phyloP scores from a whole-genome alignment of 2,329 filamentous ascomycete species.

The Cladophialophora carrionii region DNA sequence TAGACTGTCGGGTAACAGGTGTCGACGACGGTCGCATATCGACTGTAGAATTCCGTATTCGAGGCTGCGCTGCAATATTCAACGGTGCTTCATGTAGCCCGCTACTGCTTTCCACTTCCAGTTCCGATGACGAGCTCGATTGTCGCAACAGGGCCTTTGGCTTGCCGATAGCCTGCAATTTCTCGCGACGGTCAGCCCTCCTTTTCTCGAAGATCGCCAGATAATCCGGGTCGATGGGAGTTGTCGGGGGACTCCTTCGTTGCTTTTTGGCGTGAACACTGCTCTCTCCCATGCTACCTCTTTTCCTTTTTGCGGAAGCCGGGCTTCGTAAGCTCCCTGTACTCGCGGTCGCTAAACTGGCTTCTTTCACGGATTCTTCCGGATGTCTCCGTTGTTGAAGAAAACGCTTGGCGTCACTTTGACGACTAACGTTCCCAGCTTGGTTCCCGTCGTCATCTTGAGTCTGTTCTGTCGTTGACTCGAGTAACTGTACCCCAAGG shows the following conservation, averaged over 20 bases:
- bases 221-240: background rate
- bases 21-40: conserved; percentile 15
- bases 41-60: background rate
- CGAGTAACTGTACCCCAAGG: background rate
- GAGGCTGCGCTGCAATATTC: background rate
- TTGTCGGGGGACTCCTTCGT: background rate
- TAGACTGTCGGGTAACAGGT: conserved; percentile 21
- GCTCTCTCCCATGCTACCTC: background rate
- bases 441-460: background rate
- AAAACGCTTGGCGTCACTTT: background rate
- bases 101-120: background rate
- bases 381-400: background rate
- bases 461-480: background rate
- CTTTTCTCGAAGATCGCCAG: background rate
- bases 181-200: background rate
- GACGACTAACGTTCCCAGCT: background rate
- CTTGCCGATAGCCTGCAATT: background rate
- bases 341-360: background rate
- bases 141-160: background rate
- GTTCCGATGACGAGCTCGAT: background rate
- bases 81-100: background rate
- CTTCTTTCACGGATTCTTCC: background rate
- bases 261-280: background rate
- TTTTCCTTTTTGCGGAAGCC: conserved; percentile 10
- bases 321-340: background rate